phyloP scores from a whole-genome alignment of 1,139 yeast species.

The Nakaseomyces kungkrabaensis region DNA sequence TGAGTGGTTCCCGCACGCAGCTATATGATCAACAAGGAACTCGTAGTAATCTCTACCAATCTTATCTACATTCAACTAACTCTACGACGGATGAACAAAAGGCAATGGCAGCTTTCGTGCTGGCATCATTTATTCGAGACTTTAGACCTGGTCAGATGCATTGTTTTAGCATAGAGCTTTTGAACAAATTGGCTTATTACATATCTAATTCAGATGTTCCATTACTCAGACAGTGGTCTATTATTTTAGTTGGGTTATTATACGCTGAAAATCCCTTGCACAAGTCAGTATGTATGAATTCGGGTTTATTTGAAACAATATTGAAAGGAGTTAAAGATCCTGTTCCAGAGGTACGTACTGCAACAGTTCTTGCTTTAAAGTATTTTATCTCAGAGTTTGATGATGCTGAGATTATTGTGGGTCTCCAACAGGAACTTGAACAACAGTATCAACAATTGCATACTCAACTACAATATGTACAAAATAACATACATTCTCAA shows the following conservation, averaged over 20 bases:
- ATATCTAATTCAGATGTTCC: slow-evolving; percentile 73
- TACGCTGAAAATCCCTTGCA: slow-evolving; percentile 71
- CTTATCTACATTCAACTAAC: slow-evolving; percentile 19
- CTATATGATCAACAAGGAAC: slow-evolving; percentile 13
- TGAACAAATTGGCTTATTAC: slow-evolving; percentile 57
- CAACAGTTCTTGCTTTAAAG: slow-evolving; percentile 66
- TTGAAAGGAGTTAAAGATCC: slow-evolving; percentile 65
- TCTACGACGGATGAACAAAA: slow-evolving; percentile 65
- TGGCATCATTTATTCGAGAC: slow-evolving; percentile 73
- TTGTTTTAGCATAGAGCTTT: slow-evolving; percentile 65
- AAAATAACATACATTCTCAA: slow-evolving; percentile 18
- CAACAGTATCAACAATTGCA: slow-evolving; percentile 27
- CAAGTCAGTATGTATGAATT: slow-evolving; percentile 59
- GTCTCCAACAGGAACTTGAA: slow-evolving; percentile 27
- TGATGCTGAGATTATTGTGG: slow-evolving; percentile 28
- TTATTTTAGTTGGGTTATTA: slow-evolving; percentile 65
- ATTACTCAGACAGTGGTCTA: slow-evolving; percentile 84
- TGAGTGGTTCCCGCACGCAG: slow-evolving; percentile 14
- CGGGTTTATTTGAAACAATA: slow-evolving; percentile 51
- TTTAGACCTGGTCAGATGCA: slow-evolving; percentile 72
- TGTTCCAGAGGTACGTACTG: slow-evolving; percentile 89
- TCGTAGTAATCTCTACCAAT: slow-evolving; percentile 18
- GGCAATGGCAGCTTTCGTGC: slow-evolving; percentile 90
- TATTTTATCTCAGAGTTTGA: slow-evolving; percentile 50
- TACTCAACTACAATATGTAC: slow-evolving; percentile 25